phyloP scores from a whole-genome alignment of 495 filamentous ascomycete genomes.

The Penicillium desertorum region DNA sequence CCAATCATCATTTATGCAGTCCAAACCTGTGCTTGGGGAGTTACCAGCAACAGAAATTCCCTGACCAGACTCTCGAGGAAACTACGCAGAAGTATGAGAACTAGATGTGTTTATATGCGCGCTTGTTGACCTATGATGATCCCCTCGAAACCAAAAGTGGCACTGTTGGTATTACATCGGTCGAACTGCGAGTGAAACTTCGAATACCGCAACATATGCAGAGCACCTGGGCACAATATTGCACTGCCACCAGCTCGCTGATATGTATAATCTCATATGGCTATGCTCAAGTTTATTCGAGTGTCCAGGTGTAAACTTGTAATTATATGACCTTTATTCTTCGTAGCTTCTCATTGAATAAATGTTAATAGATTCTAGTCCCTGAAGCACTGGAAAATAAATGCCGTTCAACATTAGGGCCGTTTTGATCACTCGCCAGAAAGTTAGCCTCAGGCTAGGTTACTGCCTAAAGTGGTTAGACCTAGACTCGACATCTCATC shows the following conservation, averaged over 20 bases:
- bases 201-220: too few species aligned
- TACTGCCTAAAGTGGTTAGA: background rate
- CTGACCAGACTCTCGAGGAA: too few species aligned
- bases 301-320: background rate
- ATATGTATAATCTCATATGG: background rate
- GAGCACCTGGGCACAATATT: too few species aligned
- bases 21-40: too few species aligned
- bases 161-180: too few species aligned
- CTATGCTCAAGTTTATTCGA: background rate
- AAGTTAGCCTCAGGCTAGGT: background rate
- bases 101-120: too few species aligned
- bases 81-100: too few species aligned
- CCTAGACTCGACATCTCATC: background rate
- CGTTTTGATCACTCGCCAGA: background rate
- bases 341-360: background rate
- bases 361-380: background rate
- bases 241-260: background rate
- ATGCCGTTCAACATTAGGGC: background rate
- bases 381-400: background rate
- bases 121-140: too few species aligned
- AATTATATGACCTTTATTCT: background rate
- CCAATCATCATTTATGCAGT: too few species aligned
- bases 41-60: too few species aligned
- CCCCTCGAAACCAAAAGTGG: too few species aligned
- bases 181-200: too few species aligned